These are phyloP conservation scores for Blechomonas ayalai DNA, from an alignment of 208 protist species.

Conservation along the genomic window DNA sequence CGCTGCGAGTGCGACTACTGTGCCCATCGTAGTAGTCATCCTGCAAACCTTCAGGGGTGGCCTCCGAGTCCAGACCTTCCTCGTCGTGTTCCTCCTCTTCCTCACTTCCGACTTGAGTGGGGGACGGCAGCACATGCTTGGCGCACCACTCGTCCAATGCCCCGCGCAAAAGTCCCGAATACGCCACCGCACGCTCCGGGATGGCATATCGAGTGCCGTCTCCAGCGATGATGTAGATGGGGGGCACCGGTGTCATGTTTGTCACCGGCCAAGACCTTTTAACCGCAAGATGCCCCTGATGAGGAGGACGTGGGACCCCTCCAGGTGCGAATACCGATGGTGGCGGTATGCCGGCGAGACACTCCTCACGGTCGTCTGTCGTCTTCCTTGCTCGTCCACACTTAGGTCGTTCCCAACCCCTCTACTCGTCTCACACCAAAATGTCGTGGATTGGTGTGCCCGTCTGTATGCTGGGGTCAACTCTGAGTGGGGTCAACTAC, in stretches of 20 bases:
- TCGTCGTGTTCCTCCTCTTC: conserved; percentile 11
- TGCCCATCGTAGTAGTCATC: not conserved
- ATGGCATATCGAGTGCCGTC: conserved; percentile 45
- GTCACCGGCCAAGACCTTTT: too few species aligned
- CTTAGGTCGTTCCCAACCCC: too few species aligned
- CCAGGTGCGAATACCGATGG: too few species aligned
- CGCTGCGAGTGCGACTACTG: not conserved
- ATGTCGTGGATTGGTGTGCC: too few species aligned
- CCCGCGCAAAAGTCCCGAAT: conserved; percentile 38
- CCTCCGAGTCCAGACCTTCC: conserved; percentile 3
- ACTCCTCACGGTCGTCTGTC: too few species aligned
- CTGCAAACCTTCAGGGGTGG: not conserved
- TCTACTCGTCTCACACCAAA: too few species aligned
- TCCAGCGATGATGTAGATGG: conserved; percentile 52
- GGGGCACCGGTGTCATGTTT: conserved; percentile 14
- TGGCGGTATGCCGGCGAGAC: too few species aligned
- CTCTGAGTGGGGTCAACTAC: too few species aligned
- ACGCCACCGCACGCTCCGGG: conserved; percentile 22
- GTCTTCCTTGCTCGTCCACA: too few species aligned
- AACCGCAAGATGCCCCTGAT: too few species aligned
- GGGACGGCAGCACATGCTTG: conserved; percentile 15
- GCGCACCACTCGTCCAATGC: conserved; percentile 40
- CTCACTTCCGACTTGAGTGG: conserved; percentile 3
- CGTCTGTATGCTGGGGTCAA: too few species aligned
- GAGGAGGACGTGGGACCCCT: too few species aligned